Percentiles rank a stretch among this genome's conserved stretches.
Conservation (phyloP, 495 filamentous ascomycete species). For the Neurospora sp. region DNA sequence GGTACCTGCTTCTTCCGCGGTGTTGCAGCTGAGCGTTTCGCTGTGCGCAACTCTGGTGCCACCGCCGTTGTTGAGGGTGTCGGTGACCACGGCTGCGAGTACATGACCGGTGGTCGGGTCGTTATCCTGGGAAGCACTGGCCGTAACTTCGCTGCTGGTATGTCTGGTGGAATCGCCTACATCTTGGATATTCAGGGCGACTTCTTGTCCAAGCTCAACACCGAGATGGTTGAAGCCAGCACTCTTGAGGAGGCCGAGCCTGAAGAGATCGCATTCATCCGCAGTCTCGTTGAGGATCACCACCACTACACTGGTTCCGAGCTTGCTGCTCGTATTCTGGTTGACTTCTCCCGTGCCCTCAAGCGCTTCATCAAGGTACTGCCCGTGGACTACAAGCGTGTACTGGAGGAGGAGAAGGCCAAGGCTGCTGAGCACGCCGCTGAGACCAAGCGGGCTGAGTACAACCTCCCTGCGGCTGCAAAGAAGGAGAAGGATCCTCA, state of each 20-base stretch:
- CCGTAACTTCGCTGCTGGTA: slow-evolving; percentile 99
- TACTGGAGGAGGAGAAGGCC: slow-evolving; percentile 73
- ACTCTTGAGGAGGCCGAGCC: slow-evolving; percentile 64
- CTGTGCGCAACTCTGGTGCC: slow-evolving; percentile 94
- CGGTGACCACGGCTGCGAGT: slow-evolving; percentile 97
- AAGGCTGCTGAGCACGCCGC: slow-evolving; percentile 77
- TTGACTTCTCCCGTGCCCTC: slow-evolving; percentile 95
- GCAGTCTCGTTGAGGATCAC: slow-evolving; percentile 93
- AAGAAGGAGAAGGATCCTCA: slow-evolving; percentile 58
- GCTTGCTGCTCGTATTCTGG: slow-evolving; percentile 84
- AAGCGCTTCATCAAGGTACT: slow-evolving; percentile 90
- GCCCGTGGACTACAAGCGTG: slow-evolving; percentile 95
- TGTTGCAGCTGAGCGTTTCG: slow-evolving; percentile 94
- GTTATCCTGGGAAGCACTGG: slow-evolving; percentile 84
- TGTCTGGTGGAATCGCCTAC: slow-evolving; percentile 99
- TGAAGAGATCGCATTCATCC: slow-evolving; percentile 84
- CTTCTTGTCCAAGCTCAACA: slow-evolving; percentile 92
- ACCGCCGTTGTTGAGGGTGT: slow-evolving; percentile 96
- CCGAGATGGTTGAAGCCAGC: slow-evolving; percentile 95
- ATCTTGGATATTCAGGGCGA: slow-evolving; percentile 87
- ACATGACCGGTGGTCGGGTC: slow-evolving; percentile 98
- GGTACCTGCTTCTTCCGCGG: slow-evolving; percentile 98
- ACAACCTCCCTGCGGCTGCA: slow-evolving; percentile 60
- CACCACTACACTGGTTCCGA: slow-evolving; percentile 99
- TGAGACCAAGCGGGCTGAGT: slow-evolving; percentile 72